Base-by-base conservation (phyloP, 1,139 yeast genomes). In the Scheffersomyces titani region DNA sequence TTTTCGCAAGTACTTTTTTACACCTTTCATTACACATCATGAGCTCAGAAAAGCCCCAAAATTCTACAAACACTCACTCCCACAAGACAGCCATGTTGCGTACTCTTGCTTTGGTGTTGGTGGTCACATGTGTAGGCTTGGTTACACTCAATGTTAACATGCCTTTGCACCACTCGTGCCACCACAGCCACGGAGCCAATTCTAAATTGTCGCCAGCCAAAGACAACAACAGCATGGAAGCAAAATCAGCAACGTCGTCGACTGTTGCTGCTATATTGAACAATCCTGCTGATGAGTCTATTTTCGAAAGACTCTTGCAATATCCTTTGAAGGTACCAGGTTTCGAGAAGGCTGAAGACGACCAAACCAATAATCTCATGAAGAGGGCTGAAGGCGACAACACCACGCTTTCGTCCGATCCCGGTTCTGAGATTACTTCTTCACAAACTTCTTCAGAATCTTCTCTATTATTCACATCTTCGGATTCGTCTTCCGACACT, bases 341-440 rank as follows among this genome's bases (percentile, higher is more conserved):
- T 46, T 20, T 6, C 16, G 22, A 19, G 6, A 18, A 19, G 3
- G 49, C 13, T 19, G 48, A 19, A 16, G 4, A 19, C 24, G 24
- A 46, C 7, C 20, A 46, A 16, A 19, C 22, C n/a, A 46, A 19
- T 21, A 46, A 46, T 20, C 16, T 50, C 22, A 13, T 18, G 11
- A 50, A n/a, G 46, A 50, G 52, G 36, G 52, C 52, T 6, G 52
- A 46, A 4, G 49, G 22, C n/a, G 49, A 19, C 49, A 46, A 46
- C n/a, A 19, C 49, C 16, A 46, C 24, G 20, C 2, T 19, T 19
- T 16, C 24, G 5, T 20, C 18, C 24, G n/a, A 11, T 20, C 22
- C 20, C 22, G n/a, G 24, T 18, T 46, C 19, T 22, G 49, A 22
- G n/a, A 19, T 9, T 44, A 9, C 46, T 19, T 46, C 49, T 7